Base-by-base conservation (phyloP, 495 filamentous ascomycete species). In the Penicillium alfredii region DNA sequence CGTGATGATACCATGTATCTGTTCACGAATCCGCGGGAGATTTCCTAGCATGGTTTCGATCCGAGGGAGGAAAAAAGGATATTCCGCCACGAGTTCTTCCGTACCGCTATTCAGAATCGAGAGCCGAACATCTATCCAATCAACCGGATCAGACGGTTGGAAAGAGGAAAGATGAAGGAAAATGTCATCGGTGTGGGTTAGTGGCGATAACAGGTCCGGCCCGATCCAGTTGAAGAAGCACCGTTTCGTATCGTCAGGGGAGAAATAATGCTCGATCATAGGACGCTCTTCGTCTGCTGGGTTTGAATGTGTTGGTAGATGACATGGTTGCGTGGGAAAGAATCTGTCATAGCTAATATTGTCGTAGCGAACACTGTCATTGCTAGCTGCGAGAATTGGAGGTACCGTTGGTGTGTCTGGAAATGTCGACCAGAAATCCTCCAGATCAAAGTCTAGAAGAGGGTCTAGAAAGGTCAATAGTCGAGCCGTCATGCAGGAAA, bases 51-150 rank as follows among this genome's bases (percentile, higher is more conserved):
- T 27, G 10, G 23, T 30, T 8, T 44, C 29, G 11, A 38, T 20
- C 6, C 41, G 28, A 11, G 35, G 41, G 12, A 44, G 29, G 18
- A 44, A 38, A 12, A 44, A 44, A 13, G 15, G 34, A 12, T 44
- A 33, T 29, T 44, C 41, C n/a, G 18, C 35, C 1, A 38, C 13
- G 11, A 29, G 15, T 8, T 38, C 35, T 21, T 21, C 9, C 8
- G 12, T 38, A 4, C 4, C 22, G 3, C 4, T 18, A 10, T 16
- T 33, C 2, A 44, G 11, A 10, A 22, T 21, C 4, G 10, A 18
- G 9, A 42, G 40, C 18, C 40, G 32, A 10, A 30, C n/a, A 30
- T 42, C 40, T 35, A 35, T 28, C 32, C 33, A 42, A n/a, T 25
- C 4, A 19, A 42, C 26, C 19, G 8, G 25, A 20, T 30, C 27